These are phyloP conservation scores for Evernia prunastri DNA, from an alignment of 495 filamentous ascomycete genomes.

Conservation along the genomic window DNA sequence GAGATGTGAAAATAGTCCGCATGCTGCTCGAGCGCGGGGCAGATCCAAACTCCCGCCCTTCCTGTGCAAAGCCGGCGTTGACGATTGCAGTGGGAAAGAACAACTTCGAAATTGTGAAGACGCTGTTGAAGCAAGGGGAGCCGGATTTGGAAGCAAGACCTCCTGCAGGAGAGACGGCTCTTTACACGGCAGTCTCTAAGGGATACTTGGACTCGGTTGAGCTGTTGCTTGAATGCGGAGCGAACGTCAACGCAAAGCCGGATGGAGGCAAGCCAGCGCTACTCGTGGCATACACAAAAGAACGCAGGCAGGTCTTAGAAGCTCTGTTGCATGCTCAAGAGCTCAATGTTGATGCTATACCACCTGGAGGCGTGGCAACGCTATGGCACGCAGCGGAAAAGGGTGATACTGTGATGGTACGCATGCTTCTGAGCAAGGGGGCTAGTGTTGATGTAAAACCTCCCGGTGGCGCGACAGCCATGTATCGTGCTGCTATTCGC, in stretches of 20 bases:
- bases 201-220: conserved; percentile 9
- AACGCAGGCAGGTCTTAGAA: conserved; percentile 11
- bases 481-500: conserved; percentile 18
- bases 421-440: conserved; percentile 11
- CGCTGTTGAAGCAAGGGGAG: conserved; percentile 16
- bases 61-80: conserved; percentile 18
- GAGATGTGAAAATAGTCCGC: conserved; percentile 9
- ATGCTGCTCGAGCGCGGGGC: conserved; percentile 19
- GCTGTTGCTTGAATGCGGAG: conserved; percentile 16
- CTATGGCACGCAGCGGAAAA: conserved; percentile 23
- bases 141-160: conserved; percentile 19
- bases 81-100: conserved; percentile 16
- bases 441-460: conserved; percentile 18
- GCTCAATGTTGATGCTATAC: conserved; percentile 16
- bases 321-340: conserved; percentile 10
- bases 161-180: conserved; percentile 16
- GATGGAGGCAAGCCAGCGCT: conserved; percentile 19
- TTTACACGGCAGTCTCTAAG: conserved; percentile 16
- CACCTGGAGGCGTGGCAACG: conserved; percentile 20
- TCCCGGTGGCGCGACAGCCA: conserved; percentile 17
- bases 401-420: conserved; percentile 13
- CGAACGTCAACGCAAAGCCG: conserved; percentile 17
- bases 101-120: conserved; percentile 11
- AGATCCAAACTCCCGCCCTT: conserved; percentile 15
- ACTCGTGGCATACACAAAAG: conserved; percentile 12